These are phyloP conservation scores for Flaveria trinervia DNA, from an alignment of 129 eudicot genomes.

Conservation along the genomic window DNA sequence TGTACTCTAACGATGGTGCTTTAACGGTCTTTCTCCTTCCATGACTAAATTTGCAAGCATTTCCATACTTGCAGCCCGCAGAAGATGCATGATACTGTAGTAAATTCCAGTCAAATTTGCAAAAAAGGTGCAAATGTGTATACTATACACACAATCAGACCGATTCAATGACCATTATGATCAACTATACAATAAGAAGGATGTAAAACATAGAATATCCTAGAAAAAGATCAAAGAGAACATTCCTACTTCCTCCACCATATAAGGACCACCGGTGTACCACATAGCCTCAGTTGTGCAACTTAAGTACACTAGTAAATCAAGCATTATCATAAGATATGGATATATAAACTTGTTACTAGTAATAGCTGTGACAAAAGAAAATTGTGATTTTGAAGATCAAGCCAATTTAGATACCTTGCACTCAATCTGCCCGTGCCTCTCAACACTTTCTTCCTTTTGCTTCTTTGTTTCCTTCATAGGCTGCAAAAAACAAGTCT, in stretches of 20 bases:
- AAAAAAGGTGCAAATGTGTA: constrained; percentile 16
- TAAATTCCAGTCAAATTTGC: constrained; percentile 11
- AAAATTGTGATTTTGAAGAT: background rate
- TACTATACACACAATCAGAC: constrained; percentile 6
- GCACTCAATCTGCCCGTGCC: constrained; percentile 49
- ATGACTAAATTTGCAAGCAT: constrained; percentile 75
- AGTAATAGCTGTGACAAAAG: background rate
- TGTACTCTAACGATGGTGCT: constrained; percentile 51
- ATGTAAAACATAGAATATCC: background rate
- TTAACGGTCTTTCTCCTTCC: constrained; percentile 42
- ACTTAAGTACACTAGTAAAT: constrained; percentile 23
- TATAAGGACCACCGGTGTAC: background rate
- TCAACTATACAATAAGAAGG: background rate
- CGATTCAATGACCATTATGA: background rate
- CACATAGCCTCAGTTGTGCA: constrained; percentile 1
- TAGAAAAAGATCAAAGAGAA: background rate
- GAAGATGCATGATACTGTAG: constrained; percentile 74
- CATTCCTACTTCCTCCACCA: background rate
- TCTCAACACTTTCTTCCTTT: background rate
- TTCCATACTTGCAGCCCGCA: constrained; percentile 85
- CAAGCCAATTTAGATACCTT: constrained; percentile 48
- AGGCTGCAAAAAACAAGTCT: background rate
- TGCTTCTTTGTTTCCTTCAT: constrained; percentile 4
- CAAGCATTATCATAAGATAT: constrained; percentile 14
- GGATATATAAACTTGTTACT: background rate